Evolutionary conservation across 202 grass and related monocot genomes (phyloP).

Genomic region (Setaria viridis): DNA sequence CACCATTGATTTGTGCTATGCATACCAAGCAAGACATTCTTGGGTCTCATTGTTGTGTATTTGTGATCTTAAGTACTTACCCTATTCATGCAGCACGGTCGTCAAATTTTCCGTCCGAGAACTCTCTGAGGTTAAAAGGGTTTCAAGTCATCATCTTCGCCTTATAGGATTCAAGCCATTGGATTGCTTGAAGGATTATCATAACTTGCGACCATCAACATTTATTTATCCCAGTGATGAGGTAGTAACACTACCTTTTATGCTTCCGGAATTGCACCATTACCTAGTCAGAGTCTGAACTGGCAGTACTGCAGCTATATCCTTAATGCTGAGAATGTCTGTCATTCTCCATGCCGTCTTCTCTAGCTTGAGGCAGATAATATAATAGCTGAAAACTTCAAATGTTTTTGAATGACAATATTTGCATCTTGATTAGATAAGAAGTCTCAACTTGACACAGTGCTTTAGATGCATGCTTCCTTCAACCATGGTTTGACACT

Average conservation of each 20-base stretch:
- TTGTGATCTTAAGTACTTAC: conserved; percentile 33
- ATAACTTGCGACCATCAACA: conserved; percentile 89
- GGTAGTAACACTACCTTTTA: conserved; percentile 51
- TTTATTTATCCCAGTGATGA: conserved; percentile 94
- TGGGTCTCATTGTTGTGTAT: conserved; percentile 17
- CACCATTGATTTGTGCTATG: neutral
- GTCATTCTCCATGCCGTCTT: conserved; percentile 16
- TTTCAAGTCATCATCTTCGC: conserved; percentile 83
- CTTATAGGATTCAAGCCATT: conserved; percentile 96
- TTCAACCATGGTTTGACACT: conserved; percentile 20
- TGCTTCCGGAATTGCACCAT: conserved; percentile 10
- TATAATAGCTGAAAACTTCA: conserved; percentile 30
- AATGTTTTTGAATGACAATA: conserved; percentile 11
- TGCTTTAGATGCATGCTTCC: conserved; percentile 21
- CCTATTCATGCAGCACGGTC: conserved; percentile 58
- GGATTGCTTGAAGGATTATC: conserved; percentile 95
- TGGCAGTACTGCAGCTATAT: conserved; percentile 2
- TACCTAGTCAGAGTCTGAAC: neutral
- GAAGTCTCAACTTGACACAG: neutral
- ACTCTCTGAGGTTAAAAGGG: conserved; percentile 84
- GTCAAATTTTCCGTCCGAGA: conserved; percentile 83
- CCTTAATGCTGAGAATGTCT: conserved; percentile 20
- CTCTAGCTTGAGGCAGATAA: conserved; percentile 24
- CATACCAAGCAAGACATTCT: neutral
- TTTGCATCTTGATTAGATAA: conserved; percentile 16